These are phyloP conservation scores for Cercospora sp. DNA, from an alignment of 2,329 filamentous ascomycete species.

Conservation along the genomic window DNA sequence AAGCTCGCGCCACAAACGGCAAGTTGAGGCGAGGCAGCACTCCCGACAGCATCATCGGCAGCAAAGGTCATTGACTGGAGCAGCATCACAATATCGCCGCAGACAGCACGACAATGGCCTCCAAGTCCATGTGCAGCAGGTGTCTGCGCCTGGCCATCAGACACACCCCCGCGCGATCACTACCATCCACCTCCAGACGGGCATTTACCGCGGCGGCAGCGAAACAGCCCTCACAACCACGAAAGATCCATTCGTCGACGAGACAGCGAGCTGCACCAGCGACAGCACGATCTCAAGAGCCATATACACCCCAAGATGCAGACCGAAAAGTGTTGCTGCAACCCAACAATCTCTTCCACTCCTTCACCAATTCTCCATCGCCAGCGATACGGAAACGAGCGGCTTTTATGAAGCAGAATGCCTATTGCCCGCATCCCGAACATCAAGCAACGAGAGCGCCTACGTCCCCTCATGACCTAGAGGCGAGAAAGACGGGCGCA, in stretches of 20 bases:
- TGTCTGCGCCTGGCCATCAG: constrained; percentile 28
- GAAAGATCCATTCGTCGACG: constrained; percentile 29
- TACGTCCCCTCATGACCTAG: constrained; percentile 63
- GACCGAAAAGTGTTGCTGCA: constrained; percentile 52
- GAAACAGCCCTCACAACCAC: constrained; percentile 23
- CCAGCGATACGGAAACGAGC: constrained; percentile 84
- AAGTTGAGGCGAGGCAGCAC: constrained; percentile 8
- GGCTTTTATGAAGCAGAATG: constrained; percentile 88
- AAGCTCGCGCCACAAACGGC: not conserved
- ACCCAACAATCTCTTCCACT: constrained; percentile 86
- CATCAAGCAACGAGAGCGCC: constrained; percentile 75
- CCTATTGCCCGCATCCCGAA: constrained; percentile 86
- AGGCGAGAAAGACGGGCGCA: constrained; percentile 60
- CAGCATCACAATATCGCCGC: not conserved
- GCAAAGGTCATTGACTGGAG: constrained; percentile 1
- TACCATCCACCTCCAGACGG: constrained; percentile 17
- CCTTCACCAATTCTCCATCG: constrained; percentile 84
- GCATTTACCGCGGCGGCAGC: constrained; percentile 27
- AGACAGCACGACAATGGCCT: constrained; percentile 25
- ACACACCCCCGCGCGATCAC: constrained; percentile 13
- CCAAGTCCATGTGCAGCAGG: constrained; percentile 30
- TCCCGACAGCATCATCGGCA: constrained; percentile 6
- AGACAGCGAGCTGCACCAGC: constrained; percentile 25
- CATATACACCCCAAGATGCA: constrained; percentile 24
- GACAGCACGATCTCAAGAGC: constrained; percentile 16